A percentile compares a stretch with the other conserved stretches of the same genome.
These are phyloP conservation scores for Mycena leptocephala DNA, from an alignment of 768 basidiomycete genomes.

Conservation along the genomic window DNA sequence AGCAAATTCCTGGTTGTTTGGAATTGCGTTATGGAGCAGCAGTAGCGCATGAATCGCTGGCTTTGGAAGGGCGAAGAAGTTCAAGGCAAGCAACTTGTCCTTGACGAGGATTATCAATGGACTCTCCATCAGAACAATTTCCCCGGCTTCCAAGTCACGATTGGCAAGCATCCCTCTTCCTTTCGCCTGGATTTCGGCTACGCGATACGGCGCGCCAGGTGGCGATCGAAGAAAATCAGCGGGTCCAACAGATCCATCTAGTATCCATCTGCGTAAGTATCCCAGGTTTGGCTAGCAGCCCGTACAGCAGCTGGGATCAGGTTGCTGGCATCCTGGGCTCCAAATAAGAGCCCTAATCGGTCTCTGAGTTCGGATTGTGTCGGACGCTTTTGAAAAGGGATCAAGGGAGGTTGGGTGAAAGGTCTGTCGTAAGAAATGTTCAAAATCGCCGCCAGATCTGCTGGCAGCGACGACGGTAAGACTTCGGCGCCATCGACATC, in stretches of 20 bases:
- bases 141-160: conserved; percentile 1
- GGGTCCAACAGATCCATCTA: conserved; percentile 10
- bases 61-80: conserved; percentile 12
- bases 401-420: background rate
- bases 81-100: background rate
- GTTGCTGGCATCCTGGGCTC: background rate
- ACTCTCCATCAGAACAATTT: conserved; percentile 1
- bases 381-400: background rate
- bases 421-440: background rate
- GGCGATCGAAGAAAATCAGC: conserved; percentile 16
- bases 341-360: background rate
- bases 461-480: background rate
- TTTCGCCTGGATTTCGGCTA: background rate
- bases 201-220: conserved; percentile 20
- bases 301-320: background rate
- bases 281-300: conserved; percentile 14
- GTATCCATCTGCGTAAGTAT: background rate
- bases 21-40: background rate
- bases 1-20: background rate
- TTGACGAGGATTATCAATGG: background rate
- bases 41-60: background rate
- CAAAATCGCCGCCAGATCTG: background rate
- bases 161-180: conserved; percentile 8
- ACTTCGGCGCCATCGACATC: background rate
- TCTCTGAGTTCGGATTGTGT: background rate